Percentiles rank a stretch among this genome's conserved stretches.
Evolutionary conservation across 352 stramenopile genomes (phyloP).

Genomic region (Pythium pectinolyticum): DNA sequence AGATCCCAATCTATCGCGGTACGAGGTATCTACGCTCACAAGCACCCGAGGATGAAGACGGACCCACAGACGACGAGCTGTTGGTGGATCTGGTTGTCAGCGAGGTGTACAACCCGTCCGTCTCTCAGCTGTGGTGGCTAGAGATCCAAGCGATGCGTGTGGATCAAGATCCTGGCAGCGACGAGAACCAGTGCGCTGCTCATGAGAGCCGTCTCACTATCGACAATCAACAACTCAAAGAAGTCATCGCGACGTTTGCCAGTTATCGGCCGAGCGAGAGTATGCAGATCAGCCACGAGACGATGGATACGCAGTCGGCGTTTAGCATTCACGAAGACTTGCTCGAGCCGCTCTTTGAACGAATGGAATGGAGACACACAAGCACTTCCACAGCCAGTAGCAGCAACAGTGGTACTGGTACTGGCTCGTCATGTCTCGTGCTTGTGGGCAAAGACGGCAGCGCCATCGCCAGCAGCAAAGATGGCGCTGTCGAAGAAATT

Average conservation of each 20-base stretch:
- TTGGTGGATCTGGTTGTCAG: slow-evolving; percentile 49
- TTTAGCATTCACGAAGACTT: slow-evolving; percentile 60
- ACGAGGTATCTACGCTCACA: slow-evolving; percentile 34
- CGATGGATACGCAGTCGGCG: slow-evolving; percentile 28
- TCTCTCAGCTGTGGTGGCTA: slow-evolving; percentile 65
- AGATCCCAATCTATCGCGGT: slow-evolving; percentile 53
- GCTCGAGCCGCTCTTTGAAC: slow-evolving; percentile 43
- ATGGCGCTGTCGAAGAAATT: no score
- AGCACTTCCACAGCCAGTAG: no score
- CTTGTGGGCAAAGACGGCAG: slow-evolving; percentile 12
- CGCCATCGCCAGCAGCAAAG: background rate
- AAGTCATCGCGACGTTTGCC: slow-evolving; percentile 38
- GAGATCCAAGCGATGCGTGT: slow-evolving; percentile 45
- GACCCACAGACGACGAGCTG: slow-evolving; percentile 7
- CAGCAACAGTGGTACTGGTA: no score
- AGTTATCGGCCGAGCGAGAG: slow-evolving; percentile 58
- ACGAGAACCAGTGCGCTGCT: slow-evolving; percentile 1
- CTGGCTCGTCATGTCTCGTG: background rate
- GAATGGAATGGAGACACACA: slow-evolving; percentile 18
- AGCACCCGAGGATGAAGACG: no score
- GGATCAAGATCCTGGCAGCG: slow-evolving; percentile 5
- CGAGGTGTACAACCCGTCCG: slow-evolving; percentile 50
- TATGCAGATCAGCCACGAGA: slow-evolving; percentile 6
- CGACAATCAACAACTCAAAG: slow-evolving; percentile 39
- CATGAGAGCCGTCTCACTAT: slow-evolving; percentile 27